phyloP scores from a whole-genome alignment of 495 filamentous ascomycete species.

The Penicillium simplicissimum region DNA sequence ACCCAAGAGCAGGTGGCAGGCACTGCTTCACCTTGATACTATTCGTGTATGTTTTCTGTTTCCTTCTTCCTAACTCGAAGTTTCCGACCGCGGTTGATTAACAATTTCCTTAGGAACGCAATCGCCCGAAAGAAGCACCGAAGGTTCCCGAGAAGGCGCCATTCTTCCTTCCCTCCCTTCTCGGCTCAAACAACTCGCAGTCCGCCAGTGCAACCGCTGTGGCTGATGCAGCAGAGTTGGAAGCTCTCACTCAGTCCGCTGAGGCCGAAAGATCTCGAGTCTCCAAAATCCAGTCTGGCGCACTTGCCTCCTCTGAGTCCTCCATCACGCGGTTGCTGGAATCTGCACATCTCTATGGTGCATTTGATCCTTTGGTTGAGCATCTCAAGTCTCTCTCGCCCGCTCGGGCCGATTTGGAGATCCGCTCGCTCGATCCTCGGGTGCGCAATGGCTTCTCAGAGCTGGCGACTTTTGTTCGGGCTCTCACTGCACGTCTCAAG shows the following conservation, averaged over 20 bases:
- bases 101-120: constrained; percentile 59
- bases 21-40: constrained; percentile 81
- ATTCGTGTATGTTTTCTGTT: constrained; percentile 60
- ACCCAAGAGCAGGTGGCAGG: constrained; percentile 90
- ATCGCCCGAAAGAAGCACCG: constrained; percentile 89
- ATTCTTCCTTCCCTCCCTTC: constrained; percentile 85
- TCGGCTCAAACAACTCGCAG: constrained; percentile 35
- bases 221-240: constrained; percentile 37
- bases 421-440: constrained; percentile 68
- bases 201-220: constrained; percentile 20
- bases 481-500: constrained; percentile 67
- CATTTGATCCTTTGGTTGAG: constrained; percentile 59
- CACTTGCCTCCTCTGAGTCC: constrained; percentile 35
- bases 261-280: constrained; percentile 55
- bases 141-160: constrained; percentile 93
- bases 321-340: constrained; percentile 59
- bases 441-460: constrained; percentile 51
- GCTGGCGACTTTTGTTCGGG: constrained; percentile 67
- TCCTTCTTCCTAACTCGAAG: background rate
- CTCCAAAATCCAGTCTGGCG: constrained; percentile 42
- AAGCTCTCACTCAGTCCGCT: constrained; percentile 35
- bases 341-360: constrained; percentile 40
- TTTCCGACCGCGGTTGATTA: background rate
- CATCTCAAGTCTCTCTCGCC: constrained; percentile 79
- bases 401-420: constrained; percentile 81